phyloP scores from a whole-genome alignment of 179 eudicot genomes.

The Sideroxylon spinosum region DNA sequence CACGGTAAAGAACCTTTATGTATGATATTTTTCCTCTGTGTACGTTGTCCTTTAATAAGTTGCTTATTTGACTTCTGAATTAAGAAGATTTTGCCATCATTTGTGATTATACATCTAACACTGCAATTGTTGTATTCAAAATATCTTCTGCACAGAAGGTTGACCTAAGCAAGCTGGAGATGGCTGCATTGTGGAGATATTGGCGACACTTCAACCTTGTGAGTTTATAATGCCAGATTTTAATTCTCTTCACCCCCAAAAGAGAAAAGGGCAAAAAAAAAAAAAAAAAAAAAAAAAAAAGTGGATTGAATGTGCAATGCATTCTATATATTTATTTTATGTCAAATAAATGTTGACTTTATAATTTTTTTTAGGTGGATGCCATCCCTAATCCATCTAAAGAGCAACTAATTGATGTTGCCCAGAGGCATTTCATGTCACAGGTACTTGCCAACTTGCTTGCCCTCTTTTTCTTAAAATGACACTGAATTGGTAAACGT shows the following conservation, averaged over 20 bases:
- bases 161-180: constrained; percentile 66
- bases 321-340: neutral
- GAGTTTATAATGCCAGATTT: constrained; percentile 24
- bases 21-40: neutral
- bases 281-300: neutral
- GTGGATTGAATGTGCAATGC: neutral
- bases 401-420: constrained; percentile 61
- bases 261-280: too few relatives aligned
- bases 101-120: neutral
- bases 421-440: constrained; percentile 63
- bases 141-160: constrained; percentile 39
- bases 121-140: constrained; percentile 5
- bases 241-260: neutral
- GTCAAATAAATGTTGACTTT: neutral
- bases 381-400: constrained; percentile 52
- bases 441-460: constrained; percentile 37
- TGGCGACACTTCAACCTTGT: constrained; percentile 66
- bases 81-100: neutral
- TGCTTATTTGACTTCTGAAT: neutral
- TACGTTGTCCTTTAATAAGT: neutral
- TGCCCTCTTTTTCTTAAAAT: neutral
- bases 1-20: constrained; percentile 29
- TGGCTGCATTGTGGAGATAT: constrained; percentile 64
- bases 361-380: constrained; percentile 34
- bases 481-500: neutral